These are phyloP conservation scores for Pyrus bretschneideri DNA, from an alignment of 306 rosid species.

Conservation along the genomic window DNA sequence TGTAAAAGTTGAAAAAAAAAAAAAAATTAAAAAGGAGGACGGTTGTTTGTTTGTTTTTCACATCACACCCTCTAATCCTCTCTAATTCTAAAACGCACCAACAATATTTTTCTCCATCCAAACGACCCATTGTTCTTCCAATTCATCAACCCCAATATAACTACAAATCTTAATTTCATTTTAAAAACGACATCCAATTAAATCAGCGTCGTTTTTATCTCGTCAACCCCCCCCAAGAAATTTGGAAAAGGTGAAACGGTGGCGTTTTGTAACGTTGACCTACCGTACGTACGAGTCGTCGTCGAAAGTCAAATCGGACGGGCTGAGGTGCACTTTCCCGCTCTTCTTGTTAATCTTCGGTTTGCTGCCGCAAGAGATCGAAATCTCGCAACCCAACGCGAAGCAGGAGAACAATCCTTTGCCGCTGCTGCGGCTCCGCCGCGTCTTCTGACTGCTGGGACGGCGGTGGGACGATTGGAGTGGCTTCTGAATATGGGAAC, in stretches of 20 bases:
- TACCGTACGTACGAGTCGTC: constrained; percentile 14
- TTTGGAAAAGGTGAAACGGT: background rate
- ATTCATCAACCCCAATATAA: background rate
- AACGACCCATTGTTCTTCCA: background rate
- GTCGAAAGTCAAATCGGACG: constrained; percentile 45
- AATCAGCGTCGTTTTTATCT: background rate
- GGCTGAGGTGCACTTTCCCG: constrained; percentile 8
- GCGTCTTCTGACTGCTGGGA: background rate
- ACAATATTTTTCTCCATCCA: background rate
- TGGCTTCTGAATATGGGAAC: background rate
- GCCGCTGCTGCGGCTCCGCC: background rate
- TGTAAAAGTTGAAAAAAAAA: too few relatives aligned
- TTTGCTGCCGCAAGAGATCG: constrained; percentile 51
- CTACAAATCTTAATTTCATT: background rate
- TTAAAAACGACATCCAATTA: background rate
- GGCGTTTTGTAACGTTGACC: background rate
- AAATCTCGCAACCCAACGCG: constrained; percentile 54
- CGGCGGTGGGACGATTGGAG: background rate
- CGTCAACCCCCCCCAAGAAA: background rate
- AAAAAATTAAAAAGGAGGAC: too few relatives aligned
- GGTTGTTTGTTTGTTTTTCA: too few relatives aligned
- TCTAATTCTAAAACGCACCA: background rate
- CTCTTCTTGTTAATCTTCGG: constrained; percentile 23
- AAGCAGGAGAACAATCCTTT: constrained; percentile 63
- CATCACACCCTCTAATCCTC: background rate